Conservation (phyloP, 2,329 filamentous ascomycete genomes). For the Penicillium sp. region DNA sequence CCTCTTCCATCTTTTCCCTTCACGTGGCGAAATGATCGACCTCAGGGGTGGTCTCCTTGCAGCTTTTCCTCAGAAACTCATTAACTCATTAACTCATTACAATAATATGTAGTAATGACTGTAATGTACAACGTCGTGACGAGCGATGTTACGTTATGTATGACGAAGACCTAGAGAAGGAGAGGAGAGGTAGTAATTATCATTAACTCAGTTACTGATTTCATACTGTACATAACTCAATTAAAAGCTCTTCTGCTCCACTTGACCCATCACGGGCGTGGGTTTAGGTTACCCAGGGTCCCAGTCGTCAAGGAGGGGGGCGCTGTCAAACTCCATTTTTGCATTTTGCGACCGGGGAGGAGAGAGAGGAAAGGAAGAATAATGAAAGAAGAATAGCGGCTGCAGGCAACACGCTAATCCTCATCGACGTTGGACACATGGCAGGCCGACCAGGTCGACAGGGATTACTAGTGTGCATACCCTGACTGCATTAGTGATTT, state of each 20-base stretch:
- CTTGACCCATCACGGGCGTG: not conserved
- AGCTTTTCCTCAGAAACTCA: not conserved
- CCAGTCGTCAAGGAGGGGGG: not conserved
- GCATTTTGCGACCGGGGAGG: constrained; percentile 13
- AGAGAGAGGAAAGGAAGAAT: constrained; percentile 1
- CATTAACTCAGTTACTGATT: not conserved
- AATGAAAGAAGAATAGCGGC: constrained; percentile 8
- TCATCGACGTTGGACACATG: constrained; percentile 30
- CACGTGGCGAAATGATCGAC: constrained; percentile 26
- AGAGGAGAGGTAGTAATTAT: not conserved
- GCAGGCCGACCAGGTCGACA: constrained; percentile 15
- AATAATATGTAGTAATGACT: not conserved
- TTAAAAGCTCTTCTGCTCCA: constrained; percentile 1
- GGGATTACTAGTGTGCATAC: constrained; percentile 11
- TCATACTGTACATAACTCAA: too few relatives aligned
- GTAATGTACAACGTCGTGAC: not conserved
- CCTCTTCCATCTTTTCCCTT: not conserved
- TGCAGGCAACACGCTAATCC: constrained; percentile 20
- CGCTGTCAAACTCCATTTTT: constrained; percentile 14
- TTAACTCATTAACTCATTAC: too few relatives aligned
- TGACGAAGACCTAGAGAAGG: not conserved
- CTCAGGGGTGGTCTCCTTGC: constrained; percentile 21
- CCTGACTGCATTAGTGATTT: constrained; percentile 5
- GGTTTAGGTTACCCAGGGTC: constrained; percentile 2
- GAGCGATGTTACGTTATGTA: not conserved